These are phyloP conservation scores for Chlamydomonas incerta DNA, from an alignment of 139 green algal genomes.

Conservation along the genomic window DNA sequence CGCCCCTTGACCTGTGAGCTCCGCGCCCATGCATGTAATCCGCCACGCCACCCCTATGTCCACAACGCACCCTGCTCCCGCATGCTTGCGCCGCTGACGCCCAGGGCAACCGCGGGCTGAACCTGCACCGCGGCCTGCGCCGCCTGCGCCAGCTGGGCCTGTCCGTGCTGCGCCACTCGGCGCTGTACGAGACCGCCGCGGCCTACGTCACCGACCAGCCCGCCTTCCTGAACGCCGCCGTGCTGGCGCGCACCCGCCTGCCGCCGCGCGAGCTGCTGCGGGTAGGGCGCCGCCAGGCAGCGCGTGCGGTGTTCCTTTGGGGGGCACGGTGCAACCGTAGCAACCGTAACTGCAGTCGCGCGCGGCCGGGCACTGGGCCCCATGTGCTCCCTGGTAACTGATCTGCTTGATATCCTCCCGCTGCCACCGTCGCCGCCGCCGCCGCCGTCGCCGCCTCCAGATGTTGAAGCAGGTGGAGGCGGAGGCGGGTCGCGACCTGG, in stretches of 20 bases:
- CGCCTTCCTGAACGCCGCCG: constrained; percentile 89
- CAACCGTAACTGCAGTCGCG: too few relatives aligned
- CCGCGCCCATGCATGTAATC: too few relatives aligned
- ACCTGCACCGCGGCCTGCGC: constrained; percentile 37
- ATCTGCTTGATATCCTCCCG: too few relatives aligned
- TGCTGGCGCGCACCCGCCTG: constrained; percentile 75
- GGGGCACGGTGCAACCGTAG: too few relatives aligned
- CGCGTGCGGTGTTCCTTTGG: constrained; percentile 45
- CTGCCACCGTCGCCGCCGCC: too few relatives aligned
- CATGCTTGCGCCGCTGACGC: background rate
- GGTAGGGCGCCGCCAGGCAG: too few relatives aligned
- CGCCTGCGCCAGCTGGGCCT: constrained; percentile 36
- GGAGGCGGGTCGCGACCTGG: constrained; percentile 68
- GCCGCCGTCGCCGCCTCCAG: too few relatives aligned
- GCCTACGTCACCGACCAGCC: constrained; percentile 89
- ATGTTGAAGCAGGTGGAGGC: constrained; percentile 87
- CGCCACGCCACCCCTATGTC: too few relatives aligned
- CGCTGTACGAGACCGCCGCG: constrained; percentile 90
- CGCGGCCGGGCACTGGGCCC: too few relatives aligned
- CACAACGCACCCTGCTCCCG: background rate
- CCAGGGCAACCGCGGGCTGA: constrained; percentile 53
- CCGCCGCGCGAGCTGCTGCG: constrained; percentile 68
- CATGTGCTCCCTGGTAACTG: too few relatives aligned
- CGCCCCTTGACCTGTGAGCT: too few relatives aligned
- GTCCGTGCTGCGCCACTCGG: constrained; percentile 75